Evolutionary conservation across 2,329 filamentous ascomycete genomes (phyloP), one percentile per base, ranked within the genome.

Genomic region (Microsporum canis): DNA sequence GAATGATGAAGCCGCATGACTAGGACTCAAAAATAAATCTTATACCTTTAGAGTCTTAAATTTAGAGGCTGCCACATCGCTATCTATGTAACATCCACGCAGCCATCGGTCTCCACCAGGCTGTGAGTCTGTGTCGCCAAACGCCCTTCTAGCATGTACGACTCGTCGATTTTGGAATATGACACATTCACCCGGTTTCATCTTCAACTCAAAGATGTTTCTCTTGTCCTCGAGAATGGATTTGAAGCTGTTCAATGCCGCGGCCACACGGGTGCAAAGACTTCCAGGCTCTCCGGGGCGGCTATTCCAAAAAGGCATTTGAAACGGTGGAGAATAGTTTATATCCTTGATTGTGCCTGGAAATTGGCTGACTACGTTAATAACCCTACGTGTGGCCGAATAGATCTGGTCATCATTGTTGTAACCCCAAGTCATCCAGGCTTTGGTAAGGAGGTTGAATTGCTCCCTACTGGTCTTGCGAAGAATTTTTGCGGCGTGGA

Each of bases 151-250:
- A 0, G 91, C 92, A 76, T 97, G 94, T 70, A 95, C 73, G n/a
- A 95, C 80, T 17, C 92, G 81, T 62, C 84, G 76, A 70, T 97
- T 97, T 71, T 95, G 87, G 70, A 99, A 97, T n/a, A 99, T 80
- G 10, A 91, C 91, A 70, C 90, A 95, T 69, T 96, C 88, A 2
- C 92, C 94, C 3, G 88, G 84, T 60, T 84, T 77, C 72, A 96
- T 78, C 73, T 87, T 87, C 62, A 87, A 79, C 76, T 92, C 81
- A 69, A 86, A 87, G 59, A 90, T 73, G 63, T 82, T 82, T 3
- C 76, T 70, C 0, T 79, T 74, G 0, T 77, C 70, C 65, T 89
- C 85, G 29, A 94, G 73, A 0, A 82, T 65, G 0, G 71, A 62
- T 57, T 84, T 80, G 67, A 95, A 90, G 1, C 80, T 80, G 0